Base-by-base conservation (phyloP, 352 stramenopile genomes). In the Phytophthora vignae region DNA sequence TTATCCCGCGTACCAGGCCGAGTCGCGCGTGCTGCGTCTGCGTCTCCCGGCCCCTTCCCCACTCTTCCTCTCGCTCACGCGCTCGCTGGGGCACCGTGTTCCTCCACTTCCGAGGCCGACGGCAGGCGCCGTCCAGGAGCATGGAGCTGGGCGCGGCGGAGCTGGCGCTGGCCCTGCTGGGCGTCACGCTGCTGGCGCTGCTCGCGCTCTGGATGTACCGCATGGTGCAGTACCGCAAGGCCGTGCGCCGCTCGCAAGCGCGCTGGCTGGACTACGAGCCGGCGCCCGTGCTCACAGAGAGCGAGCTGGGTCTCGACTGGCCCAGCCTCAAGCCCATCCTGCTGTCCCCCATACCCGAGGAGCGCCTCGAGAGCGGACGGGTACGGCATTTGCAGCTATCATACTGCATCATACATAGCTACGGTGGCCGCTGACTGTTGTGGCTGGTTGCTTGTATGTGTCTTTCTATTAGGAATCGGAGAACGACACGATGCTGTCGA, bases 311-410 rank as follows among this genome's bases (percentile, higher is more conserved):
- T 9, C 69, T 85, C 15, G 69, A 90, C 64, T 91, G 84, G 84
- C 79, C 84, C 17, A 81, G 58, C 53, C 64, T 86, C 14, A 85
- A 83, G 31, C 79, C 82, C 14, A 79, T 89, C 57, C 48, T 92
- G 58, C 77, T 93, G 44, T 93, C 86, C 36, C 86, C 86, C 4
- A 93, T 93, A 68, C 74, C 82, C 2, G 86, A 93, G 50, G 86
- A 93, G 63, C 79, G 75, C 6, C 55, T 73, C 14, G 82, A 89
- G 49, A 84, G 77, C 29, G 85, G 83, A 50, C 81, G 79, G 11
- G 78, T 88, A 77, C 25, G 71, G 65, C 27, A 8, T 8, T 3
- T 31, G 27, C 27, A 31, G 27, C 27, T 25, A 25, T 25, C 2
- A 25, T 25, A 25, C 22, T 25, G 22, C 22, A 25, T 25, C 22